Percentiles rank a stretch among this genome's conserved stretches.
These are phyloP conservation scores for Penicillium sp. DNA, from an alignment of 2,329 filamentous ascomycete genomes.

Conservation along the genomic window DNA sequence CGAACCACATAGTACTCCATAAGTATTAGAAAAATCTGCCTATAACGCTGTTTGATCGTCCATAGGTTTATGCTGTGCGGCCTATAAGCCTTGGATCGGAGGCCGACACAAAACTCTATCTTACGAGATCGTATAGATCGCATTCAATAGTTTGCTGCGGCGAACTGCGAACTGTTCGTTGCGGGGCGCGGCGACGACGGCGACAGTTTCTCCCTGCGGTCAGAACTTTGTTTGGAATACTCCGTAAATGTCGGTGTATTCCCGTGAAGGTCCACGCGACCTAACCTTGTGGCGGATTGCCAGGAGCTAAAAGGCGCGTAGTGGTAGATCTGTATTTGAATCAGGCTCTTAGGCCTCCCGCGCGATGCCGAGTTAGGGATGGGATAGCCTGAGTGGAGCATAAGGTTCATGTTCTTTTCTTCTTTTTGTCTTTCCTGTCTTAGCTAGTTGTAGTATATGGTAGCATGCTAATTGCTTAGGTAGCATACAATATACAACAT, in stretches of 20 bases:
- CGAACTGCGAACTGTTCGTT: not conserved
- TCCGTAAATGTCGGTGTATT: slow-evolving; percentile 8
- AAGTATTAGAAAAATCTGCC: not conserved
- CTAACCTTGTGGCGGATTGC: slow-evolving; percentile 6
- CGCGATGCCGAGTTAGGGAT: slow-evolving; percentile 1
- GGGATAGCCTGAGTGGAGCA: slow-evolving; percentile 8
- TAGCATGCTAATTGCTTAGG: not conserved
- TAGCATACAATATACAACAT: not conserved
- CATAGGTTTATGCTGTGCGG: slow-evolving; percentile 2
- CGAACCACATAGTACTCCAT: not conserved
- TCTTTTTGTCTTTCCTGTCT: slow-evolving; percentile 10
- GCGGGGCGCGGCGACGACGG: not conserved
- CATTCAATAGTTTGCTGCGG: not conserved
- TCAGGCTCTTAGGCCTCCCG: slow-evolving; percentile 13
- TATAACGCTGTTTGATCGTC: not conserved
- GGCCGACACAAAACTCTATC: slow-evolving; percentile 15
- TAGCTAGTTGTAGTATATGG: not conserved
- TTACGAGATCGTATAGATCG: not conserved
- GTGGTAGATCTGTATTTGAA: slow-evolving; percentile 19
- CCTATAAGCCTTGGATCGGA: slow-evolving; percentile 12
- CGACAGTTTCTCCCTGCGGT: not conserved
- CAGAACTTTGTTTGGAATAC: not conserved
- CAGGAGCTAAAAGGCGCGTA: not conserved
- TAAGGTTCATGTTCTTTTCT: slow-evolving; percentile 11
- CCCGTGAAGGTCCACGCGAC: not conserved